Evolutionary conservation across 139 green algal species (phyloP).

Genomic region (Pseudopediastrum boryanum): DNA sequence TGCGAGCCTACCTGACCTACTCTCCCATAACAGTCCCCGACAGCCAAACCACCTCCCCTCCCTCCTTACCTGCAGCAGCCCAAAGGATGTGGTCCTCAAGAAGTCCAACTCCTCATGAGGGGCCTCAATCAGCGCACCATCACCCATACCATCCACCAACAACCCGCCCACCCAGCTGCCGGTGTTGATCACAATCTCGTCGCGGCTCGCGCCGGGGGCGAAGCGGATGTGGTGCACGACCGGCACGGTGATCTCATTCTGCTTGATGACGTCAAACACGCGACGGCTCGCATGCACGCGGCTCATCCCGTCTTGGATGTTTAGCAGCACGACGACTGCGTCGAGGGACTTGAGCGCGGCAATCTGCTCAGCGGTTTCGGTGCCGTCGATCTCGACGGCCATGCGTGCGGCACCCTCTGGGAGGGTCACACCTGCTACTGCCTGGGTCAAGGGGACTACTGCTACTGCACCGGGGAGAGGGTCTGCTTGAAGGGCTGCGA

Average conservation of each 20-base stretch:
- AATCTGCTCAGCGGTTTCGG: conserved; percentile 83
- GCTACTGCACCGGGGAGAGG: conserved; percentile 86
- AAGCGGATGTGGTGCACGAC: conserved; percentile 92
- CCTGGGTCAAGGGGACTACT: conserved; percentile 69
- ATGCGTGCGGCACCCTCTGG: conserved; percentile 77
- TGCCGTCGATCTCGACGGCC: conserved; percentile 85
- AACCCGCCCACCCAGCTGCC: conserved; percentile 83
- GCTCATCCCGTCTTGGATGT: conserved; percentile 60
- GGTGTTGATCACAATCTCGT: conserved; percentile 82
- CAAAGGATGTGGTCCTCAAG: conserved; percentile 92
- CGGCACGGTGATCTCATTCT: conserved; percentile 64
- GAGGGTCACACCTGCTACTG: conserved; percentile 39
- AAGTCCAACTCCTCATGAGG: conserved; percentile 82
- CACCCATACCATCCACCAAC: conserved; percentile 95
- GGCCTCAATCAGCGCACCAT: conserved; percentile 91
- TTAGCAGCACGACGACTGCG: conserved; percentile 75
- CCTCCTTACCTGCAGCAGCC: conserved; percentile 84
- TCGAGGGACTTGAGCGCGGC: conserved; percentile 56
- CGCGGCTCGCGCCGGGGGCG: conserved; percentile 44
- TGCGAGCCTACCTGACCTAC: no score
- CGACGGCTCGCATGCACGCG: conserved; percentile 86
- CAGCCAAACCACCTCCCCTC: not conserved
- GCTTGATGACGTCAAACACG: conserved; percentile 87
- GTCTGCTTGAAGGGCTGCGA: conserved; percentile 67
- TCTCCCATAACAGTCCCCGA: not conserved